phyloP scores from a whole-genome alignment of 805 yeast species.

The Candida nonsorbophila region DNA sequence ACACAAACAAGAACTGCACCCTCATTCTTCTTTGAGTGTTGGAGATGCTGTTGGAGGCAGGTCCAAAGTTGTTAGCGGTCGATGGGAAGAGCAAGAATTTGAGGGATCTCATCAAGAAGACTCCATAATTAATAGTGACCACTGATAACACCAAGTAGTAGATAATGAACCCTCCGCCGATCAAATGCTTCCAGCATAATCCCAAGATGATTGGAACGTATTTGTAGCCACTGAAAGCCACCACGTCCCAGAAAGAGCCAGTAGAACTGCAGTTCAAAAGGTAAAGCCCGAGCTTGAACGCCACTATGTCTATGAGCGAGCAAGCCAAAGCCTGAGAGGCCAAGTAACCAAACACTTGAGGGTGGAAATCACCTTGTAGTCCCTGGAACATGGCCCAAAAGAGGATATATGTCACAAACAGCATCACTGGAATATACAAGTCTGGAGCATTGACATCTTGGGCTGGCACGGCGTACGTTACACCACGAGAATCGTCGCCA shows the following conservation, averaged over 20 bases:
- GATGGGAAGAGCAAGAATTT: constrained; percentile 61
- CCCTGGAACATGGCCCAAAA: constrained; percentile 84
- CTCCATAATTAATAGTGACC: constrained; percentile 39
- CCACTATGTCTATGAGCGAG: constrained; percentile 65
- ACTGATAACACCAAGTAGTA: constrained; percentile 28
- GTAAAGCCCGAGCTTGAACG: constrained; percentile 80
- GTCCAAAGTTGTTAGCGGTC: constrained; percentile 30
- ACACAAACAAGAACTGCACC: constrained; percentile 80
- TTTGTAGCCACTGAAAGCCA: constrained; percentile 90
- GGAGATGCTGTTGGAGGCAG: constrained; percentile 49
- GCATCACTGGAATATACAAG: constrained; percentile 92
- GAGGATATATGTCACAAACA: constrained; percentile 79
- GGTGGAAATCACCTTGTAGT: constrained; percentile 83
- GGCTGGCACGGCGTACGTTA: constrained; percentile 62
- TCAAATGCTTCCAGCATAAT: constrained; percentile 46
- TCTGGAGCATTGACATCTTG: constrained; percentile 95
- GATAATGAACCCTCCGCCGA: constrained; percentile 29
- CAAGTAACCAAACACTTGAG: constrained; percentile 82
- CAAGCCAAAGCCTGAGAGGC: constrained; percentile 84
- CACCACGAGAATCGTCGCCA: constrained; percentile 13
- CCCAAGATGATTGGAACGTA: constrained; percentile 73
- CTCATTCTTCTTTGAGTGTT: constrained; percentile 70
- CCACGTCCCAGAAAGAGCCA: constrained; percentile 64
- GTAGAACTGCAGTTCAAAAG: constrained; percentile 66
- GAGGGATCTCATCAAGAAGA: constrained; percentile 65